Percentiles rank a stretch among this genome's conserved stretches.
phyloP scores from a whole-genome alignment of 768 basidiomycete species.

The Lactarius hengduanensis region DNA sequence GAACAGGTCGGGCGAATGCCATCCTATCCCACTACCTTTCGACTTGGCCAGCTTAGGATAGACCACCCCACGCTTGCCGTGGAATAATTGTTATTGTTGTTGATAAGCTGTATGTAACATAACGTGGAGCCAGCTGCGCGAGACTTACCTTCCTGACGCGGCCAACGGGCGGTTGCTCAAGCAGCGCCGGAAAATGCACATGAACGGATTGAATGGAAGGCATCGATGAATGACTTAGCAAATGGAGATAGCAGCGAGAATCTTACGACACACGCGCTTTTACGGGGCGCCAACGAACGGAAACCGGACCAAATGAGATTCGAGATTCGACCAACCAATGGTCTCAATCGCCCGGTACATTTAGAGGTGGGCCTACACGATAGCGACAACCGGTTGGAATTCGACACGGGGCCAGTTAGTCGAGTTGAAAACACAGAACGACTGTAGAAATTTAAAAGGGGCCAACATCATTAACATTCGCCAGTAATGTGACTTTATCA shows the following conservation, averaged over 20 bases:
- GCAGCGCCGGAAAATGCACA: conserved; percentile 38
- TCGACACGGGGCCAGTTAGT: conserved; percentile 7
- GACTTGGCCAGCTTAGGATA: conserved; percentile 45
- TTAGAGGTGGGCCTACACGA: not conserved
- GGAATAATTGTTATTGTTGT: conserved; percentile 8
- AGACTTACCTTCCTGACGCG: conserved; percentile 36
- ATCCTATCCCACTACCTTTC: conserved; percentile 38
- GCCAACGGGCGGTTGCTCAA: conserved; percentile 36
- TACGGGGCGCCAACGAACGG: conserved; percentile 10
- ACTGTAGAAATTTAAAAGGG: conserved; percentile 11
- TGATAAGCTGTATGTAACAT: conserved; percentile 19
- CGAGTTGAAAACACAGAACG: conserved; percentile 8
- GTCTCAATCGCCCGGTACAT: conserved; percentile 12
- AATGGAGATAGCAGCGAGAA: conserved; percentile 25
- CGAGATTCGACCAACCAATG: conserved; percentile 15
- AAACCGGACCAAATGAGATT: conserved; percentile 18
- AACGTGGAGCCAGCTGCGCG: conserved; percentile 3
- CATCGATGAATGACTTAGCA: conserved; percentile 24
- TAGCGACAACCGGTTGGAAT: conserved; percentile 8
- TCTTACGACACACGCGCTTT: conserved; percentile 20
- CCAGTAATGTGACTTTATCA: conserved; percentile 7
- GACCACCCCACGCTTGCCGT: conserved; percentile 32
- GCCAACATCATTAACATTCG: conserved; percentile 6
- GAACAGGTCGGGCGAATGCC: conserved; percentile 39
- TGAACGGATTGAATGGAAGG: conserved; percentile 27